phyloP scores from a whole-genome alignment of 202 grass and related monocot genomes.

The Sporobolus alterniflorus region DNA sequence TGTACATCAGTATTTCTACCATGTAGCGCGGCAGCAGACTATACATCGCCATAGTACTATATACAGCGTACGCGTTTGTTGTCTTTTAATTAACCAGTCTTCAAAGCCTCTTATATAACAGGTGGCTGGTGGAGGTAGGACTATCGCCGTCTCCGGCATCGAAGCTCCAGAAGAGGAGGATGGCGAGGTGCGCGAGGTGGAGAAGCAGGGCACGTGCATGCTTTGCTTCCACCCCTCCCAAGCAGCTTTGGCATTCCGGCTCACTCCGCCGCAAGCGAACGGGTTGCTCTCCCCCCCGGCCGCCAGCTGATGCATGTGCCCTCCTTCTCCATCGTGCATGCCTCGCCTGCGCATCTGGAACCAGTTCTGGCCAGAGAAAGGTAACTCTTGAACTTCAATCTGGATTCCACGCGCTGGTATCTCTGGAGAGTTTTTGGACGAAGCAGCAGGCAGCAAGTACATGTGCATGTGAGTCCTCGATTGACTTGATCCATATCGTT shows the following conservation, averaged over 20 bases:
- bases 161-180: not conserved
- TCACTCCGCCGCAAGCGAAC: not conserved
- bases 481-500: not conserved
- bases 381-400: not conserved
- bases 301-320: constrained; percentile 48
- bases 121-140: not conserved
- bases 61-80: not conserved
- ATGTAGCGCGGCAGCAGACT: not conserved
- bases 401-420: not conserved
- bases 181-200: constrained; percentile 67
- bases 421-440: not conserved
- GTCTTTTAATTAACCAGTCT: constrained; percentile 6
- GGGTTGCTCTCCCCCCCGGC: not conserved
- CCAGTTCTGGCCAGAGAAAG: not conserved
- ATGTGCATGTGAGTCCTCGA: not conserved
- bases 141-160: not conserved
- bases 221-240: not conserved
- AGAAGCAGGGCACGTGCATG: constrained; percentile 84
- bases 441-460: constrained; percentile 10
- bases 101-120: constrained; percentile 14
- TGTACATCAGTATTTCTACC: not conserved
- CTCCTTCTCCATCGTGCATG: constrained; percentile 56
- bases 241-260: not conserved
- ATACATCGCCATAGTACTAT: not conserved
- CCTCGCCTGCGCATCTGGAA: constrained; percentile 42